Evolutionary conservation across 1,284 basidiomycete species (phyloP).

Genomic region (Puccinia novopanici): DNA sequence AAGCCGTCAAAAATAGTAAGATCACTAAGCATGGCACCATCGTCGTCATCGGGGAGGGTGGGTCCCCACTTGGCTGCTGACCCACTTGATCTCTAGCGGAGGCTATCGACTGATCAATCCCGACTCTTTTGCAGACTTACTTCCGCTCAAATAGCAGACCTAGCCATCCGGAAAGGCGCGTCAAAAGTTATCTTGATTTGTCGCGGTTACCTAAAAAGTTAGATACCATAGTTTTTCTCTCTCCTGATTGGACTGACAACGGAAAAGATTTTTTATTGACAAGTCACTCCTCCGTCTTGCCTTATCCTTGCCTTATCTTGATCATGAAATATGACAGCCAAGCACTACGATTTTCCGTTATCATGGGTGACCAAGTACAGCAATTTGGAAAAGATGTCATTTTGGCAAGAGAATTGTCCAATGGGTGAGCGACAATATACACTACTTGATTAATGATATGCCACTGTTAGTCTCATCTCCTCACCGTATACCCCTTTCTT

Average conservation of each 20-base stretch:
- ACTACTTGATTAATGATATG: no score
- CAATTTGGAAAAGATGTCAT: conserved; percentile 50
- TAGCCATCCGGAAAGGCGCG: conserved; percentile 47
- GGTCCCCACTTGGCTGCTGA: neutral
- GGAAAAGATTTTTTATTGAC: no score
- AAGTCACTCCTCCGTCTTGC: no score
- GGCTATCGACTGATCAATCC: neutral
- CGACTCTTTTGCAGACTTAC: conserved; percentile 22
- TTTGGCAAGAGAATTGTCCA: conserved; percentile 50
- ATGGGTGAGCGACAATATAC: conserved; percentile 21
- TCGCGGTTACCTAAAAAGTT: conserved; percentile 49
- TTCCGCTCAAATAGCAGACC: conserved; percentile 46
- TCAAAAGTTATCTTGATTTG: conserved; percentile 41
- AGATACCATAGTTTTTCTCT: neutral
- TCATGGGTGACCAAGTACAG: conserved; percentile 50
- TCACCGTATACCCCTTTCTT: neutral
- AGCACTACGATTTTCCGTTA: conserved; percentile 48
- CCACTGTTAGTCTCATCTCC: neutral
- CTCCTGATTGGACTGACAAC: neutral
- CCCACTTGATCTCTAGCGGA: neutral
- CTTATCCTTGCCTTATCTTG: no score
- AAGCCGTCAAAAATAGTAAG: conserved; percentile 34
- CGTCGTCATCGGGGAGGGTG: conserved; percentile 50
- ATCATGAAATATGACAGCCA: conserved; percentile 26
- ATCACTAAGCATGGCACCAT: conserved; percentile 18